Conservation (phyloP, 2,329 filamentous ascomycete species). For the Massarina eburnea region DNA sequence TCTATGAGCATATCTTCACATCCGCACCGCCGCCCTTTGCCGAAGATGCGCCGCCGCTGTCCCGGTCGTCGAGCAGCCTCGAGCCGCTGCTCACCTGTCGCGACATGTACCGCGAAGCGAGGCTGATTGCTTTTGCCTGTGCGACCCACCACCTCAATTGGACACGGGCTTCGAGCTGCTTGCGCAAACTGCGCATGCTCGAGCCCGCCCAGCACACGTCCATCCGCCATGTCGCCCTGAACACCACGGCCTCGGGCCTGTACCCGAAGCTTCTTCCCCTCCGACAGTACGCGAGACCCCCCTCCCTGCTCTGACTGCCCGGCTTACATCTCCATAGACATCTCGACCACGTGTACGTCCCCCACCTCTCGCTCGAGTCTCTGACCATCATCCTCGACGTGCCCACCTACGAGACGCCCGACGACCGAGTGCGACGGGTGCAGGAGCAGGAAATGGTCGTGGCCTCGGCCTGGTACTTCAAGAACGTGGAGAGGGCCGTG, state of each 20-base stretch:
- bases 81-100: conserved; percentile 14
- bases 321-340: conserved; percentile 1
- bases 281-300: neutral
- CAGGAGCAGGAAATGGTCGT: conserved; percentile 9
- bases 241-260: conserved; percentile 2
- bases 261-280: conserved; percentile 7
- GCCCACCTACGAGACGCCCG: conserved; percentile 1
- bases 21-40: neutral
- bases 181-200: conserved; percentile 6
- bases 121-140: conserved; percentile 13
- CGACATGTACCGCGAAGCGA: conserved; percentile 10
- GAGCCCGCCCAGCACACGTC: conserved; percentile 4
- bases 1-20: conserved; percentile 15
- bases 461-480: conserved; percentile 7
- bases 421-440: neutral
- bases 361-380: conserved; percentile 9
- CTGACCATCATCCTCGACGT: conserved; percentile 15
- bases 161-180: neutral
- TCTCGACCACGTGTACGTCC: conserved; percentile 5
- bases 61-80: conserved; percentile 6
- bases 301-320: no score
- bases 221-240: conserved; percentile 9
- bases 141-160: conserved; percentile 15
- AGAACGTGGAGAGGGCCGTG: conserved; percentile 13
- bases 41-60: neutral